Conservation (phyloP, 192 early-diverging fungal species). For the Pilaira anomala region DNA sequence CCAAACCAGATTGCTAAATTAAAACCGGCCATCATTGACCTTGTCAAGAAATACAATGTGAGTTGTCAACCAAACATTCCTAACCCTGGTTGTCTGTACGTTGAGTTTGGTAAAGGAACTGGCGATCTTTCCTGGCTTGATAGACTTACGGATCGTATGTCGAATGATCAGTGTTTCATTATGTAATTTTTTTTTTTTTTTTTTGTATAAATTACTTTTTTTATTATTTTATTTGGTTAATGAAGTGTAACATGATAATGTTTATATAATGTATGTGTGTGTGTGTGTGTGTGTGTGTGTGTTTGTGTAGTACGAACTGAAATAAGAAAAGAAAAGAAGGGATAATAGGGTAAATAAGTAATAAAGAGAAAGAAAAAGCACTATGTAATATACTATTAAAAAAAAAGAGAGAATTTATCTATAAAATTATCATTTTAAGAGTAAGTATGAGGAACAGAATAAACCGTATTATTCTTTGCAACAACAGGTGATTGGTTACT, state of each 20-base stretch:
- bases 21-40: constrained; percentile 60
- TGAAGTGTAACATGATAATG: no score
- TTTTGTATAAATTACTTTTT: background rate
- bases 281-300: background rate
- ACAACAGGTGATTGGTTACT: background rate
- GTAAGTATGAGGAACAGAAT: constrained; percentile 5
- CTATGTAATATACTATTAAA: background rate
- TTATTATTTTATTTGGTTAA: background rate
- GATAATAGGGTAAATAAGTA: background rate
- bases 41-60: constrained; percentile 52
- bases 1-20: constrained; percentile 52
- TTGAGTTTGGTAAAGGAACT: constrained; percentile 51
- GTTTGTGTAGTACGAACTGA: no score
- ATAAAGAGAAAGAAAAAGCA: background rate
- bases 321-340: background rate
- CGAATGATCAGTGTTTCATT: constrained; percentile 25
- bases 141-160: constrained; percentile 24
- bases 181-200: constrained; percentile 17
- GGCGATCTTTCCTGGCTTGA: constrained; percentile 47
- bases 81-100: constrained; percentile 57
- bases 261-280: no score
- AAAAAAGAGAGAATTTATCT: background rate
- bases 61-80: constrained; percentile 47
- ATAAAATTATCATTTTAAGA: background rate
- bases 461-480: background rate